Evolutionary conservation across 176 grass and related monocot genomes (phyloP).

Genomic region (Musa troglodytarum): DNA sequence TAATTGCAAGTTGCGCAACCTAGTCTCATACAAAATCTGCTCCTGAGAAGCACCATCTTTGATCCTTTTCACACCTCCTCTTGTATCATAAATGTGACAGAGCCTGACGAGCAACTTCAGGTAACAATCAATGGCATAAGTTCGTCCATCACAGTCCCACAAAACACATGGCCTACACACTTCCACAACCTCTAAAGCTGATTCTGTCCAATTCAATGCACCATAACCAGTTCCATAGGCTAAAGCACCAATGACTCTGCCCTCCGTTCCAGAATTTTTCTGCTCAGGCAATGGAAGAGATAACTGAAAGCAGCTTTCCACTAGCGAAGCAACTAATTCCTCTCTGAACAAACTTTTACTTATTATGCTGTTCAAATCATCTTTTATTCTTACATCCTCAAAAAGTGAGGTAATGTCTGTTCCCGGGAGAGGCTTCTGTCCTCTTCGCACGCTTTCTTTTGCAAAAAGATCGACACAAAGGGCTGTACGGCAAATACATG

Average conservation of each 20-base stretch:
- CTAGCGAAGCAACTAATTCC: slow-evolving; percentile 80
- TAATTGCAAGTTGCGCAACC: slow-evolving; percentile 87
- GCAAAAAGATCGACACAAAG: slow-evolving; percentile 99
- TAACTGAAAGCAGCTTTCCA: slow-evolving; percentile 98
- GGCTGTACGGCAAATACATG: slow-evolving; percentile 88
- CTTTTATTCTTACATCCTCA: slow-evolving; percentile 91
- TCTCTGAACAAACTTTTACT: slow-evolving; percentile 98
- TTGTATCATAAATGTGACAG: slow-evolving; percentile 93
- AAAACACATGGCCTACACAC: slow-evolving; percentile 91
- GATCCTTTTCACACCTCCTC: slow-evolving; percentile 92
- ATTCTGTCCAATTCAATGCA: slow-evolving; percentile 93
- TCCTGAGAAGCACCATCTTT: slow-evolving; percentile 93
- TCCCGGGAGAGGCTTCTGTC: slow-evolving; percentile 85
- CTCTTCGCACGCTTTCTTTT: slow-evolving; percentile 91
- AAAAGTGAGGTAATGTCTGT: slow-evolving; percentile 95
- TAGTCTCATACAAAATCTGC: slow-evolving; percentile 97
- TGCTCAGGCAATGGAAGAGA: slow-evolving; percentile 87
- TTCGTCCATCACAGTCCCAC: slow-evolving; percentile 85
- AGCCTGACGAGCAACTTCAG: slow-evolving; percentile 89
- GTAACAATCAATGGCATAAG: slow-evolving; percentile 92
- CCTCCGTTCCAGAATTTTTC: slow-evolving; percentile 91
- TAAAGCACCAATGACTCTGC: slow-evolving; percentile 95
- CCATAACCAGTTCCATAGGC: slow-evolving; percentile 98
- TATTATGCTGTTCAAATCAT: slow-evolving; percentile 74
- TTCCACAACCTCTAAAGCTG: slow-evolving; percentile 94